These are phyloP conservation scores for Phlebiopsis gigantea DNA, from an alignment of 768 basidiomycete genomes.

Conservation along the genomic window DNA sequence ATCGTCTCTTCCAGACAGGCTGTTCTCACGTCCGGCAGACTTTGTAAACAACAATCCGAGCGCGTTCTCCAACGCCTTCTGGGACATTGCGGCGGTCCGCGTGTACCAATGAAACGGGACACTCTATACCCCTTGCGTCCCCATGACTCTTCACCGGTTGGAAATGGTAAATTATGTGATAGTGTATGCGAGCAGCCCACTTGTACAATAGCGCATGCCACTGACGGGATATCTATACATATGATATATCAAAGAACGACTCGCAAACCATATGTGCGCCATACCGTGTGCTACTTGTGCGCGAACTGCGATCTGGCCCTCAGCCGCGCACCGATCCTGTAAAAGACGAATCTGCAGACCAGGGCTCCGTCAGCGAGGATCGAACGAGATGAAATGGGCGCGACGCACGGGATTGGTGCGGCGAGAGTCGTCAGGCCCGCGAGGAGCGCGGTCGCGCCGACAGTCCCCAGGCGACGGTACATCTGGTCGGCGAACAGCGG, in stretches of 20 bases:
- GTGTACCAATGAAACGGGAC: conserved; percentile 30
- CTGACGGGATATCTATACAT: neutral
- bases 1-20: neutral
- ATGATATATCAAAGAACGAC: neutral
- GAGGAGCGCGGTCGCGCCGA: conserved; percentile 34
- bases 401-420: conserved; percentile 32
- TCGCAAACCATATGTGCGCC: neutral
- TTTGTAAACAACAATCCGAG: conserved; percentile 63
- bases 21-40: conserved; percentile 29
- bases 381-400: neutral
- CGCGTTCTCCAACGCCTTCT: conserved; percentile 66
- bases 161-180: neutral
- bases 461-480: conserved; percentile 34
- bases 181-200: neutral
- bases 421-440: conserved; percentile 34
- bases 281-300: neutral
- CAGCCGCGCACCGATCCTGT: conserved; percentile 41
- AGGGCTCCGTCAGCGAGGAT: neutral
- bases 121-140: neutral
- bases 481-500: conserved; percentile 37
- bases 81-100: conserved; percentile 59
- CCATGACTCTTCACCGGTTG: neutral
- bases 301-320: conserved; percentile 40
- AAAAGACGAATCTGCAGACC: conserved; percentile 40
- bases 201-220: neutral